Percentiles rank a stretch among this genome's conserved stretches.
phyloP scores from a whole-genome alignment of 306 rosid genomes.

The Dryas alaskensis region DNA sequence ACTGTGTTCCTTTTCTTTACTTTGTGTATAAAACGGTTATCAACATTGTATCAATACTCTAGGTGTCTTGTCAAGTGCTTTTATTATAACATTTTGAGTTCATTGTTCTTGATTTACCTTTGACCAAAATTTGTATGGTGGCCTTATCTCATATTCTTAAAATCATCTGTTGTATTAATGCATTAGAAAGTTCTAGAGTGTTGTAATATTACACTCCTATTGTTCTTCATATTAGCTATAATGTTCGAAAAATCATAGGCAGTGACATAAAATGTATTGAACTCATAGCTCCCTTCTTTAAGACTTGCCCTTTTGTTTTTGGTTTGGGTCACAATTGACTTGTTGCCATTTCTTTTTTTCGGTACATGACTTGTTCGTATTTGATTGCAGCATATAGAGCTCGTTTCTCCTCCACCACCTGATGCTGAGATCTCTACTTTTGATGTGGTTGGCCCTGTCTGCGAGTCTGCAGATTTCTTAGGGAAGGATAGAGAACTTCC shows the following conservation, averaged over 20 bases:
- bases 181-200: not conserved
- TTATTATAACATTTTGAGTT: not conserved
- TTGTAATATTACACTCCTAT: not conserved
- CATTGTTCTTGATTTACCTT: not conserved
- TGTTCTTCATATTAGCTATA: not conserved
- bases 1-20: constrained; percentile 3
- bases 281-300: not conserved
- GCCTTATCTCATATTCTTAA: not conserved
- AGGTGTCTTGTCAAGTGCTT: not conserved
- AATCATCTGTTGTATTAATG: not conserved
- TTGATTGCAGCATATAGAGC: constrained; percentile 79
- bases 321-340: not conserved
- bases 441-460: constrained; percentile 65
- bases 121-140: not conserved
- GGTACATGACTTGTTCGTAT: constrained; percentile 14
- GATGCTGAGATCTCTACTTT: constrained; percentile 42
- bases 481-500: constrained; percentile 57
- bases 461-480: constrained; percentile 64
- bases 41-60: not conserved
- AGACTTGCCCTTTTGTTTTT: not conserved
- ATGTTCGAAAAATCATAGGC: not conserved
- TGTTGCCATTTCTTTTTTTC: not conserved
- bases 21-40: not conserved
- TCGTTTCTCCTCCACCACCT: constrained; percentile 73
- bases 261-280: not conserved